Evolutionary conservation across 1,139 yeast genomes (phyloP).

Genomic region (Hyphopichia wangnamkhiaoensis): DNA sequence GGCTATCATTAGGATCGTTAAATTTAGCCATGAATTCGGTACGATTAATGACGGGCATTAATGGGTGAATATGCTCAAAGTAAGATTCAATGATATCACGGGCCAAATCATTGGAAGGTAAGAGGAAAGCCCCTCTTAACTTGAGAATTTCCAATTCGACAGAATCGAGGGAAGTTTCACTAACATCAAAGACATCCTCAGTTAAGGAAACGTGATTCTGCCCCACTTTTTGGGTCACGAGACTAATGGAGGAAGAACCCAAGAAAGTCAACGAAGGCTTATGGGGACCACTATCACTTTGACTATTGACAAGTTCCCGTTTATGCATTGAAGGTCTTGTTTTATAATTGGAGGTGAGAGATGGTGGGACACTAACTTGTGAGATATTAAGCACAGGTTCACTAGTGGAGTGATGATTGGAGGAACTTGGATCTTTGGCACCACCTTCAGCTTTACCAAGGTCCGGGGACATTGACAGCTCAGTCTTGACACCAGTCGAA

Average conservation of each 20-base stretch:
- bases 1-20: constrained; percentile 62
- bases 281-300: constrained; percentile 10
- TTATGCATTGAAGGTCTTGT: constrained; percentile 43
- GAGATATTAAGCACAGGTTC: constrained; percentile 49
- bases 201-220: constrained; percentile 46
- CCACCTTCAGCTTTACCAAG: too few species aligned
- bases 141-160: constrained; percentile 70
- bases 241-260: constrained; percentile 43
- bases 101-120: constrained; percentile 65
- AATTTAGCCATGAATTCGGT: constrained; percentile 59
- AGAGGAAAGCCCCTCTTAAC: constrained; percentile 67
- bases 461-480: too few species aligned
- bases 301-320: constrained; percentile 30
- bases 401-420: constrained; percentile 8
- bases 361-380: constrained; percentile 47
- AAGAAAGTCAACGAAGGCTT: constrained; percentile 41
- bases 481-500: too few species aligned
- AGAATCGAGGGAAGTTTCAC: constrained; percentile 51
- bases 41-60: constrained; percentile 71
- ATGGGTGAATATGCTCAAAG: constrained; percentile 68
- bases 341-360: constrained; percentile 43
- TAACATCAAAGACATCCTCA: constrained; percentile 41
- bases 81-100: constrained; percentile 63
- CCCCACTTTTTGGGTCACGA: constrained; percentile 44
- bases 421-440: too few species aligned